A percentile compares a stretch with the other conserved stretches of the same genome.
These are phyloP conservation scores for Naganishia friedmannii DNA, from an alignment of 768 basidiomycete species.

Conservation along the genomic window DNA sequence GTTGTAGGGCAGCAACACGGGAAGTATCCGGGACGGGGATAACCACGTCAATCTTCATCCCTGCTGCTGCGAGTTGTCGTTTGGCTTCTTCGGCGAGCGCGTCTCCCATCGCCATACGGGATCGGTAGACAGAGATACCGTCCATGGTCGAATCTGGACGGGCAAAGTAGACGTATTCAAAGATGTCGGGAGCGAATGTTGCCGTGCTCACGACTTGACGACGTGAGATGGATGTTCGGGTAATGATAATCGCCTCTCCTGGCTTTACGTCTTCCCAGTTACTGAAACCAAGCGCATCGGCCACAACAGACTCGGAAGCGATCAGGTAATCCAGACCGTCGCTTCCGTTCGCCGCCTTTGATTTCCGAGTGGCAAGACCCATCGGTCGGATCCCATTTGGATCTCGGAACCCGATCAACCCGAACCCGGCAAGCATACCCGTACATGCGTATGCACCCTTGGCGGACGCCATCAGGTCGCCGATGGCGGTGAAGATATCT, in stretches of 20 bases:
- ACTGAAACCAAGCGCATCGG: conserved; percentile 83
- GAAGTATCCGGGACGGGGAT: conserved; percentile 98
- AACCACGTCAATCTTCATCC: conserved; percentile 76
- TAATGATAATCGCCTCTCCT: conserved; percentile 94
- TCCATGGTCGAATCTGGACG: conserved; percentile 96
- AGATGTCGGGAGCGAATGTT: conserved; percentile 93
- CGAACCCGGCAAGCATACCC: conserved; percentile 98
- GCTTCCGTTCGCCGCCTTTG: conserved; percentile 47
- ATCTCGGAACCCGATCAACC: conserved; percentile 95
- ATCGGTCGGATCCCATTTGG: conserved; percentile 95
- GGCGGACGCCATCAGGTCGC: conserved; percentile 80
- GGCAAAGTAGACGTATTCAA: conserved; percentile 98
- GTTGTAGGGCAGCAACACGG: conserved; percentile 88
- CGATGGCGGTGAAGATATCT: conserved; percentile 92
- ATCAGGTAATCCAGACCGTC: conserved; percentile 82
- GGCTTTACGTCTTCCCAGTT: conserved; percentile 93
- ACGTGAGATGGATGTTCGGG: conserved; percentile 70
- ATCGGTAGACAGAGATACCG: conserved; percentile 93
- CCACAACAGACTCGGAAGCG: conserved; percentile 92
- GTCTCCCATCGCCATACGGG: conserved; percentile 99
- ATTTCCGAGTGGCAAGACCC: conserved; percentile 72
- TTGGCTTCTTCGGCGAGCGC: conserved; percentile 82
- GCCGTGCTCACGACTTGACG: conserved; percentile 65
- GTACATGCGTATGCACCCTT: conserved; percentile 95
- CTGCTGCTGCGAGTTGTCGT: conserved; percentile 61